Conservation (phyloP, 352 stramenopile genomes). For the Pythium rishiriense region DNA sequence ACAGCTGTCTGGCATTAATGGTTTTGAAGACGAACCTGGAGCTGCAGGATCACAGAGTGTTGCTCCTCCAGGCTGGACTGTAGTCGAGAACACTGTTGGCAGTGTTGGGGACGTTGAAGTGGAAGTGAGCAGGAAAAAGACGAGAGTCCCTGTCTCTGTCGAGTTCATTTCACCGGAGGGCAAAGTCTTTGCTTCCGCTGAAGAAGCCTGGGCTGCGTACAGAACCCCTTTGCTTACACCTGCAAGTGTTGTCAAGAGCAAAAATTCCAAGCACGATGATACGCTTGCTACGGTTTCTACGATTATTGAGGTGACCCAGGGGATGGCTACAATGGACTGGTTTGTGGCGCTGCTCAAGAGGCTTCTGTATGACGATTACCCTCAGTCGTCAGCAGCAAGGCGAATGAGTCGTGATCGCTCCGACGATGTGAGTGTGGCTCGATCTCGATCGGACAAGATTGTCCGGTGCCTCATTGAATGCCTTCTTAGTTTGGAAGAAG, state of each 20-base stretch:
- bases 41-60: constrained; percentile 6
- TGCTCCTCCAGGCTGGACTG: constrained; percentile 58
- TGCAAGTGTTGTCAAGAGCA: constrained; percentile 65
- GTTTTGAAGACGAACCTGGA: constrained; percentile 39
- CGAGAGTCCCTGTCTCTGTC: background rate
- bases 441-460: constrained; percentile 59
- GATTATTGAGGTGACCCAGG: constrained; percentile 79
- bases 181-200: constrained; percentile 38
- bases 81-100: constrained; percentile 18
- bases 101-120: background rate
- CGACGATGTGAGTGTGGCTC: constrained; percentile 51
- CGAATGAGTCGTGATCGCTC: constrained; percentile 43
- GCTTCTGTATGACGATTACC: constrained; percentile 41
- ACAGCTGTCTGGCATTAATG: constrained; percentile 34
- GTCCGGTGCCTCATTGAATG: constrained; percentile 61
- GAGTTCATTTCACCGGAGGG: constrained; percentile 69
- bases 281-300: constrained; percentile 55
- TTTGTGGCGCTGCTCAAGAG: constrained; percentile 69
- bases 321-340: constrained; percentile 70
- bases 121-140: background rate
- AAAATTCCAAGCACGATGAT: constrained; percentile 63
- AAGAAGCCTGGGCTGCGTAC: constrained; percentile 67
- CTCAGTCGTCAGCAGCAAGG: constrained; percentile 18
- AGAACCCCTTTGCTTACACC: constrained; percentile 54
- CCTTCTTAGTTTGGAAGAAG: constrained; percentile 77